Evolutionary conservation across 225 moss, liverwort and hornwort genomes (phyloP).

Genomic region (Physcomitrium patens): DNA sequence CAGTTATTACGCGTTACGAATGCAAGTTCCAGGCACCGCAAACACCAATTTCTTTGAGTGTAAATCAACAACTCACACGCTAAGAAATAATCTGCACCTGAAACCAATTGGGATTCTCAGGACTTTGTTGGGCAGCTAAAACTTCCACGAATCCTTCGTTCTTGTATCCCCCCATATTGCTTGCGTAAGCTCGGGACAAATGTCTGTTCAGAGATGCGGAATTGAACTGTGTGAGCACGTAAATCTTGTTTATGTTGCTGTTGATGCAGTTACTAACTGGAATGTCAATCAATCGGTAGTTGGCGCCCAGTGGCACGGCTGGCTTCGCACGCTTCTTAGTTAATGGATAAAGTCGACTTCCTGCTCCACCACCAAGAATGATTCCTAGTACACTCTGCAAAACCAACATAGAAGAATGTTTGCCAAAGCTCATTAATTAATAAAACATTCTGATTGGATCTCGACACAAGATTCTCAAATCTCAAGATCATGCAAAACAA

Average conservation of each 20-base stretch:
- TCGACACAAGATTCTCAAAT: too few species aligned
- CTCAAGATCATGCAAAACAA: too few species aligned
- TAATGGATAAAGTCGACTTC: slow-evolving; percentile 86
- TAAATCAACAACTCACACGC: not conserved
- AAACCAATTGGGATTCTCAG: slow-evolving; percentile 99
- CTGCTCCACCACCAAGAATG: slow-evolving; percentile 95
- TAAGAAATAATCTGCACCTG: slow-evolving; percentile 43
- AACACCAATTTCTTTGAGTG: too few species aligned
- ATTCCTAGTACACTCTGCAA: slow-evolving; percentile 88
- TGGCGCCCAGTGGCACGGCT: slow-evolving; percentile 93
- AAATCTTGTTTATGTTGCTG: slow-evolving; percentile 96
- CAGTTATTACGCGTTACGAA: too few species aligned
- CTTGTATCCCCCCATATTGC: slow-evolving; percentile 99
- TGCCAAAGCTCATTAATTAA: too few species aligned
- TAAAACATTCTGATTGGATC: not conserved
- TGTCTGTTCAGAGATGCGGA: slow-evolving; percentile 95
- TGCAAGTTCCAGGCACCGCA: too few species aligned
- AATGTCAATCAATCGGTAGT: slow-evolving; percentile 95
- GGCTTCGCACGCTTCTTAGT: slow-evolving; percentile 99
- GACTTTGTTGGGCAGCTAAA: slow-evolving; percentile 98
- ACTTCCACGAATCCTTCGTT: slow-evolving; percentile 98
- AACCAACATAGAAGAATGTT: not conserved
- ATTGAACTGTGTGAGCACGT: slow-evolving; percentile 98
- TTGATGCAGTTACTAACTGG: slow-evolving; percentile 99
- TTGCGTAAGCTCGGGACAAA: slow-evolving; percentile 93